Evolutionary conservation across 768 basidiomycete species (phyloP).

Genomic region (Russula abietina): DNA sequence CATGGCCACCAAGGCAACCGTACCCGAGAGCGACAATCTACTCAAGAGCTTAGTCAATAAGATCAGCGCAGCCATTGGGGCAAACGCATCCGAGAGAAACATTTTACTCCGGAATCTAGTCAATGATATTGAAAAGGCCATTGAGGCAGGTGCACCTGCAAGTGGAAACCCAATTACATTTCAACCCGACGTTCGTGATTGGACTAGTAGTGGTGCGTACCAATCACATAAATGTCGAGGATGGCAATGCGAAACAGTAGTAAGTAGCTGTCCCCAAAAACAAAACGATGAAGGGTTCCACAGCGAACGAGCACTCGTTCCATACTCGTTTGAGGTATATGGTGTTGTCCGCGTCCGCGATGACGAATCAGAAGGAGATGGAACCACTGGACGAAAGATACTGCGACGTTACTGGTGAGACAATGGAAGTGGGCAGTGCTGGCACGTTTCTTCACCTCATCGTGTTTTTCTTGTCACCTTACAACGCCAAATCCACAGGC

Average conservation of each 20-base stretch:
- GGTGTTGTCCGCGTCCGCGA: conserved; percentile 30
- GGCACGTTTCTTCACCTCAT: conserved; percentile 37
- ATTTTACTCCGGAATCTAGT: too few species aligned
- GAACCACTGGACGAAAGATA: conserved; percentile 75
- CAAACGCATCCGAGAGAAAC: too few species aligned
- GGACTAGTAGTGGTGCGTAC: too few species aligned
- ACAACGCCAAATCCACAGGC: not conserved
- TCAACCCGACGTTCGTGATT: too few species aligned
- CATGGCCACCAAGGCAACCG: too few species aligned
- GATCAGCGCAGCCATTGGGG: too few species aligned
- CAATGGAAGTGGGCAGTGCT: conserved; percentile 52
- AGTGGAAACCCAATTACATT: too few species aligned
- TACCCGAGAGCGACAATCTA: conserved; percentile 32
- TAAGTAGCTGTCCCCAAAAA: not conserved
- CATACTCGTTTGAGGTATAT: conserved; percentile 59
- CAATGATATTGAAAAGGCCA: too few species aligned
- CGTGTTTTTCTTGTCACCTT: not conserved
- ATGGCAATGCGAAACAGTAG: conserved; percentile 30
- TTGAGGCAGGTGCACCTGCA: too few species aligned
- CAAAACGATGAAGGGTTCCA: too few species aligned
- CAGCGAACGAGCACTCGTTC: too few species aligned
- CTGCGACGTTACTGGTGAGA: conserved; percentile 66
- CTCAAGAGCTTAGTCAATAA: conserved; percentile 40
- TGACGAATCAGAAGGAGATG: conserved; percentile 59
- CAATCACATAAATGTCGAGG: conserved; percentile 53